Conservation (phyloP, 208 protist species). For the Herpetomonas tarakana region DNA sequence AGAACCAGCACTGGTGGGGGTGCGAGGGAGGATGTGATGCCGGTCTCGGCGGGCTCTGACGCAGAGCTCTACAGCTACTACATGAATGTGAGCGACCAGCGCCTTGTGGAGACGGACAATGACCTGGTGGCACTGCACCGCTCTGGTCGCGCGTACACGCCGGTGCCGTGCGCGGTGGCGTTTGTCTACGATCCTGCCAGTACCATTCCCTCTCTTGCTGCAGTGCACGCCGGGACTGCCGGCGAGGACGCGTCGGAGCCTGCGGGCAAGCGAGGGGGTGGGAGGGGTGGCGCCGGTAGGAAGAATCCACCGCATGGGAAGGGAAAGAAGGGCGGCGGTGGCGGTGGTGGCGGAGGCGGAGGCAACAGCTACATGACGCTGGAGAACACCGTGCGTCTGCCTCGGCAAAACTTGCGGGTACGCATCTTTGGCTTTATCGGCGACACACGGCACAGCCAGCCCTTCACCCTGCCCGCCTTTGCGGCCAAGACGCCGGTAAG, state of each 20-base stretch:
- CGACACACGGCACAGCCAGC: conserved; percentile 40
- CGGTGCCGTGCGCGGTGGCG: conserved; percentile 60
- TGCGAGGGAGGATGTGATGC: conserved; percentile 22
- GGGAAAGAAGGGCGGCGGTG: conserved; percentile 6
- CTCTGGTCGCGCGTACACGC: conserved; percentile 41
- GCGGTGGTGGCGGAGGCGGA: conserved; percentile 1
- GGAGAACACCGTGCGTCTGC: conserved; percentile 37
- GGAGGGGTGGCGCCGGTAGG: background rate
- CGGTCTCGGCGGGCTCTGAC: conserved; percentile 18
- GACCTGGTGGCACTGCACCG: conserved; percentile 46
- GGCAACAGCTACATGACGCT: conserved; percentile 26
- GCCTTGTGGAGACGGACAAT: conserved; percentile 58
- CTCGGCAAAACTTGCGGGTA: conserved; percentile 31
- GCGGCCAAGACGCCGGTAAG: conserved; percentile 30
- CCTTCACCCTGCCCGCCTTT: conserved; percentile 25
- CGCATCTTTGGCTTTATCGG: conserved; percentile 65
- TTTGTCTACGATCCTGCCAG: conserved; percentile 38
- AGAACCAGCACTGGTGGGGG: conserved; percentile 13
- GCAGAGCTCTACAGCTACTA: conserved; percentile 55
- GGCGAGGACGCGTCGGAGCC: background rate
- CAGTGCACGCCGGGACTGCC: background rate
- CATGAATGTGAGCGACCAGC: conserved; percentile 57
- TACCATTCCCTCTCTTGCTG: background rate
- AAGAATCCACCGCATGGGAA: conserved; percentile 6
- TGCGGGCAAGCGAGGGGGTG: background rate